Percentiles rank a stretch among this genome's conserved stretches.
Conservation (phyloP, 179 eudicot genomes). For the Carnegiea gigantea region DNA sequence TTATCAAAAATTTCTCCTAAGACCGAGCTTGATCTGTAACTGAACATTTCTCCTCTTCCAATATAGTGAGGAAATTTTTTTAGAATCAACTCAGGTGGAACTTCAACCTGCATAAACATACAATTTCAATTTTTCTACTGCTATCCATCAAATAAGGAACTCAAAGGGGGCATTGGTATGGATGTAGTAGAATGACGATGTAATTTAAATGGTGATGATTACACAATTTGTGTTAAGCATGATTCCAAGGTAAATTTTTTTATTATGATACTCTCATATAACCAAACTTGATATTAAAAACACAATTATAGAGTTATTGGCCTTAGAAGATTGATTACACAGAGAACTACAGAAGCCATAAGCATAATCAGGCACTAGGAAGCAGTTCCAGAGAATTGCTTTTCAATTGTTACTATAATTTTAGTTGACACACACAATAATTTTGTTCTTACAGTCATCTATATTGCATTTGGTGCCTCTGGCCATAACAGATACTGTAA, state of each 20-base stretch:
- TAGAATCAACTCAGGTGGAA: slow-evolving; percentile 44
- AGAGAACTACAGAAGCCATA: neutral
- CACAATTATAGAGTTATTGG: too few relatives aligned
- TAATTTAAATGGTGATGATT: too few relatives aligned
- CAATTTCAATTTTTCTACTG: neutral
- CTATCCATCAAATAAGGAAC: neutral
- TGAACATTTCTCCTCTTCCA: slow-evolving; percentile 25
- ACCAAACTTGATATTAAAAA: too few relatives aligned
- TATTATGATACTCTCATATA: too few relatives aligned
- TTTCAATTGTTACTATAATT: neutral
- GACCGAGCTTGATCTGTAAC: slow-evolving; percentile 53
- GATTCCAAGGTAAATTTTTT: too few relatives aligned
- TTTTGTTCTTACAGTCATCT: too few relatives aligned
- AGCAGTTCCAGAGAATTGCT: neutral
- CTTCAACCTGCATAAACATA: slow-evolving; percentile 15
- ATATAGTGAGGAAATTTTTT: slow-evolving; percentile 55
- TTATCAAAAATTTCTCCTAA: slow-evolving; percentile 56
- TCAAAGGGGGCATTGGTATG: neutral
- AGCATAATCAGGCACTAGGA: neutral
- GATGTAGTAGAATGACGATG: neutral
- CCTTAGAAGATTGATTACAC: neutral
- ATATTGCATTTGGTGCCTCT: too few relatives aligned
- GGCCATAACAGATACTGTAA: too few relatives aligned
- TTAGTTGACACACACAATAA: neutral
- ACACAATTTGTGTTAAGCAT: too few relatives aligned